Conservation (phyloP, 305 asterid genomes). For the Ilex paraguariensis region DNA sequence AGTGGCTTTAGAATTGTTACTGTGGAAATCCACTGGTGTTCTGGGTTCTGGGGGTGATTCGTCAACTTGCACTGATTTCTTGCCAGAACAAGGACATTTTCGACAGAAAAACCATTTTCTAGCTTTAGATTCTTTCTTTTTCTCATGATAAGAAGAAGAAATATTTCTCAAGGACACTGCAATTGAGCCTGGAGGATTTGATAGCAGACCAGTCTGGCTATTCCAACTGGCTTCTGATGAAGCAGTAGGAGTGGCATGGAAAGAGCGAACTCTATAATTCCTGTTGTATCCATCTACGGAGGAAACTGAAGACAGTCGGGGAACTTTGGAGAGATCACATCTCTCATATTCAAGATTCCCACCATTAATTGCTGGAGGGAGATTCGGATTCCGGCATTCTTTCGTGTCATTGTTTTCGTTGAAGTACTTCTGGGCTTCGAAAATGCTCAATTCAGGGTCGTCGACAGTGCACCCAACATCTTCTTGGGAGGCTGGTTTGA, state of each 20-base stretch:
- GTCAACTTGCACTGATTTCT: slow-evolving; percentile 59
- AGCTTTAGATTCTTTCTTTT: slow-evolving; percentile 18
- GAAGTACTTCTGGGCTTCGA: slow-evolving; percentile 79
- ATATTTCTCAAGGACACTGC: slow-evolving; percentile 35
- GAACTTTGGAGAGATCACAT: slow-evolving; percentile 13
- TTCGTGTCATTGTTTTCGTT: slow-evolving; percentile 31
- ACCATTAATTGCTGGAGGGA: neutral
- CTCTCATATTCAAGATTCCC: slow-evolving; percentile 2
- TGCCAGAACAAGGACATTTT: slow-evolving; percentile 71
- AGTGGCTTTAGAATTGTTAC: slow-evolving; percentile 10
- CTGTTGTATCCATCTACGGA: slow-evolving; percentile 45
- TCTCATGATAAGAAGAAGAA: slow-evolving; percentile 13
- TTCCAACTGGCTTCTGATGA: slow-evolving; percentile 87
- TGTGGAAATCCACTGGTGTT: slow-evolving; percentile 4
- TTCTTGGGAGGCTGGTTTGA: slow-evolving; percentile 7
- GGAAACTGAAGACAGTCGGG: slow-evolving; percentile 42
- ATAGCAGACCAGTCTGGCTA: slow-evolving; percentile 61
- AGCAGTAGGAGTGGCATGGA: slow-evolving; percentile 67
- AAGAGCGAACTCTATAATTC: slow-evolving; percentile 42
- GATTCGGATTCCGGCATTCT: slow-evolving; percentile 8
- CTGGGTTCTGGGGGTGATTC: slow-evolving; percentile 35
- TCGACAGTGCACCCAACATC: slow-evolving; percentile 5
- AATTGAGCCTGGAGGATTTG: slow-evolving; percentile 49
- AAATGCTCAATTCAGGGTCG: slow-evolving; percentile 65
- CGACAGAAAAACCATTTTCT: slow-evolving; percentile 53